These are phyloP conservation scores for Crucihimalaya himalaica DNA, from an alignment of 345 rosid genomes.

Conservation along the genomic window DNA sequence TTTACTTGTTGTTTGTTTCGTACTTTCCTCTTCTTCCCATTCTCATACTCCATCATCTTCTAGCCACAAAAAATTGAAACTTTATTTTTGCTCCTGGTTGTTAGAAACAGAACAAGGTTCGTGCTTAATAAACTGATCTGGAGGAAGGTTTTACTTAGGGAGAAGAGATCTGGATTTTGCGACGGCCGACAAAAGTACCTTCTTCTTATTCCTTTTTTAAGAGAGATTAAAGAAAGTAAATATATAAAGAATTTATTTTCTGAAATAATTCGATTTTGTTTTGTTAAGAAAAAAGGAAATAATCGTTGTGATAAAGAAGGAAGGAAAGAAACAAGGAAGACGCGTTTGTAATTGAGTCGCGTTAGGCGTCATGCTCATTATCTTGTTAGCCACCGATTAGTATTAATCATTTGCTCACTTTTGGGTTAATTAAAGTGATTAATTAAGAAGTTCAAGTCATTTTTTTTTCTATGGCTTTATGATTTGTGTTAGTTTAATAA, in stretches of 20 bases:
- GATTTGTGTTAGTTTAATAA: constrained; percentile 7
- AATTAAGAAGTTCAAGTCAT: constrained; percentile 10
- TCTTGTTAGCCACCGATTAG: constrained; percentile 33
- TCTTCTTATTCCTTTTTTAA: not conserved
- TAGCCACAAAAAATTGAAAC: not conserved
- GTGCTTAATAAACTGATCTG: constrained; percentile 27
- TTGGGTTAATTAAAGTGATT: constrained; percentile 7
- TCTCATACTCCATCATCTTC: constrained; percentile 68
- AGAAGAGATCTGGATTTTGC: constrained; percentile 37
- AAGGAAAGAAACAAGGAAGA: constrained; percentile 20
- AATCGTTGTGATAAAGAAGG: constrained; percentile 17
- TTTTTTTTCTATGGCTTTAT: constrained; percentile 19
- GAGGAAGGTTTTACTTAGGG: constrained; percentile 3
- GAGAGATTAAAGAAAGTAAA: constrained; percentile 16
- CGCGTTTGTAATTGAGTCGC: constrained; percentile 27
- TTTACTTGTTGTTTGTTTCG: constrained; percentile 44
- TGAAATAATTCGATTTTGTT: not conserved
- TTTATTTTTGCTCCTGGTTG: not conserved
- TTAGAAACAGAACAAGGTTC: not conserved
- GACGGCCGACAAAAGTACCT: constrained; percentile 38
- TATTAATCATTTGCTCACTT: constrained; percentile 23
- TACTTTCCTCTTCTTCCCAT: constrained; percentile 81
- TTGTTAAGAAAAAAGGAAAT: not conserved
- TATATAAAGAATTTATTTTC: not conserved
- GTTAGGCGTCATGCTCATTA: constrained; percentile 3